These are phyloP conservation scores for Pinus tabuliformis DNA, from an alignment of 75 land plant genomes.

Conservation along the genomic window DNA sequence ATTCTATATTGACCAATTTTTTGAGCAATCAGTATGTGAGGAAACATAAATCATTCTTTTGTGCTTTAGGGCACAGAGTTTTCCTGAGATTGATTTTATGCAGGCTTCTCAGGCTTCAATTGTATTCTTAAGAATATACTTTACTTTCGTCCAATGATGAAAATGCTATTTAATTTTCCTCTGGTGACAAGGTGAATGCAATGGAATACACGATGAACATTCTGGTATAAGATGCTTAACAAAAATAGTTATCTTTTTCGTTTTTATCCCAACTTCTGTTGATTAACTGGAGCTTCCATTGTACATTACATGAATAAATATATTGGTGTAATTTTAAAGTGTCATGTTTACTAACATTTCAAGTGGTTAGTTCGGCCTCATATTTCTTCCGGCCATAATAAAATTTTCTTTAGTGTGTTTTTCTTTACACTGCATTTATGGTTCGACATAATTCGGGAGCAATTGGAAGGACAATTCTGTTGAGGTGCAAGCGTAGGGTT, in stretches of 20 bases:
- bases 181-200: neutral
- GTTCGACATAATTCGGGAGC: too few species aligned
- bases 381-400: too few species aligned
- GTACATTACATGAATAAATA: neutral
- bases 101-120: constrained; percentile 9
- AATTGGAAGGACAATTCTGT: too few species aligned
- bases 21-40: constrained; percentile 2
- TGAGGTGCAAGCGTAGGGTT: too few species aligned
- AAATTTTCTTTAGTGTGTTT: too few species aligned
- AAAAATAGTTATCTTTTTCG: neutral
- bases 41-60: neutral
- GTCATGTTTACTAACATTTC: too few species aligned
- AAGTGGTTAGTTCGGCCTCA: too few species aligned
- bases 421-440: too few species aligned
- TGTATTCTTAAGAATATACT: neutral
- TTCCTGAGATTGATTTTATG: constrained; percentile 7
- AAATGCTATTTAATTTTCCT: neutral
- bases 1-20: constrained; percentile 1
- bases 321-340: neutral
- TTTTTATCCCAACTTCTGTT: neutral
- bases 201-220: neutral
- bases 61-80: constrained; percentile 2
- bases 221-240: neutral
- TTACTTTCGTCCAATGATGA: neutral
- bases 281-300: neutral